Evolutionary conservation across 116 monocot species (phyloP), one percentile per base, ranked within the genome.

Genomic region (Iris pallida): DNA sequence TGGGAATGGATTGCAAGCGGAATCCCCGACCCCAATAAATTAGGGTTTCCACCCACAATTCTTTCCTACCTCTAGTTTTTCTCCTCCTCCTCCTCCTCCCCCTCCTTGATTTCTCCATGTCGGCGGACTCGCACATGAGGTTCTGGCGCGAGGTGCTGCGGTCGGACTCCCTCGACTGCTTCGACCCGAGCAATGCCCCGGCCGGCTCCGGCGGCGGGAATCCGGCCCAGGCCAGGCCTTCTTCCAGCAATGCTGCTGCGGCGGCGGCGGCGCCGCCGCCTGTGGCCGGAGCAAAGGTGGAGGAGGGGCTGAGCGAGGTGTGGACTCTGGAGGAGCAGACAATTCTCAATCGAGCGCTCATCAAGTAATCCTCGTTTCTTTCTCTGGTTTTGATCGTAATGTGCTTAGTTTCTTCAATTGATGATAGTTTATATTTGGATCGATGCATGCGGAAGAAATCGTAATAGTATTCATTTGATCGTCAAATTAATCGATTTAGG

Each of bases 241-340:
- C 82, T 45, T 70, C 80, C 12, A 46, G 73, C 53, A 62, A 42
- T 70, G 51, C 19, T 0, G 63, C 52, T 48, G 44, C 69, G 45
- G 83, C 85, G 42, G n/a, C 30, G 30, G 30, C 30, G 30, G 30
- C 30, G 30, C 2, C 30, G 30, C 2, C 30, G 30, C 63, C 70
- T 5, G 57, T 68, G 40, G 73, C 64, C 10, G 80, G 76, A 45
- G 30, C 30, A 30, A 57, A 83, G 19, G 78, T 76, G 76, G 78
- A 83, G 51, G 69, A 74, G 5, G 83, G 73, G 10, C 69, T 88
- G 45, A 64, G 78, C 44, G 65, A 75, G 10, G 78, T 79, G 70
- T 92, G 92, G 92, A 74, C 76, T 11, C 54, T 53, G 9, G 80
- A 83, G 12, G 92, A 92, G 57, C 81, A 77, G 67, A 19, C 65